phyloP scores from a whole-genome alignment of 2,329 filamentous ascomycete species.

The Aspergillus sp. region DNA sequence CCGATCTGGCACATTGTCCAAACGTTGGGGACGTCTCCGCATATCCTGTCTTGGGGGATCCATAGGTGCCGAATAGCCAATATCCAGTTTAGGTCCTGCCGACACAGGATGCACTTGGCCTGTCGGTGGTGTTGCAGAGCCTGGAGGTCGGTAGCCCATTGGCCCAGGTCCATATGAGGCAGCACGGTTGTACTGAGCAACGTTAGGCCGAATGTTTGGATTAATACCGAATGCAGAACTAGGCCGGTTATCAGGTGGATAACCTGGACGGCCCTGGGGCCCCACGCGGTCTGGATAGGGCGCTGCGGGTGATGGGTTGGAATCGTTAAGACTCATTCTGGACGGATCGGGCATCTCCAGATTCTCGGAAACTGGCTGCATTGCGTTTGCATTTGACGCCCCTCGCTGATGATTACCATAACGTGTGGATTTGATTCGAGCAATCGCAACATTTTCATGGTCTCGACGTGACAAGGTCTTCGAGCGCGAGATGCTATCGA shows the following conservation, averaged over 20 bases:
- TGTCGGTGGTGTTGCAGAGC: slow-evolving; percentile 32
- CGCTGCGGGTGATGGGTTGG: slow-evolving; percentile 35
- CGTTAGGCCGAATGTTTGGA: slow-evolving; percentile 47
- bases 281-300: slow-evolving; percentile 44
- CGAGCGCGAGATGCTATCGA: slow-evolving; percentile 80
- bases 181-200: slow-evolving; percentile 34
- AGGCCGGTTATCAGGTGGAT: slow-evolving; percentile 41
- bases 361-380: slow-evolving; percentile 45
- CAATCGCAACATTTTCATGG: slow-evolving; percentile 88
- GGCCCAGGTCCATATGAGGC: slow-evolving; percentile 33
- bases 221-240: slow-evolving; percentile 51
- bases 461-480: slow-evolving; percentile 85
- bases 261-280: slow-evolving; percentile 35
- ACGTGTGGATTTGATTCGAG: slow-evolving; percentile 74
- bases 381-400: slow-evolving; percentile 19
- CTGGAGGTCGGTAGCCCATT: slow-evolving; percentile 36
- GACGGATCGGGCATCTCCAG: slow-evolving; percentile 52
- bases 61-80: slow-evolving; percentile 49
- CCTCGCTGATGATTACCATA: slow-evolving; percentile 62
- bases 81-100: slow-evolving; percentile 42
- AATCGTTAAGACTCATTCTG: slow-evolving; percentile 38
- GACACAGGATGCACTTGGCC: slow-evolving; percentile 32
- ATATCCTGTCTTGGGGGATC: slow-evolving; percentile 34
- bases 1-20: slow-evolving; percentile 30
- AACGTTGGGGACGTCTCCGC: slow-evolving; percentile 31